Evolutionary conservation across 2,329 filamentous ascomycete species (phyloP).

Genomic region (Fusarium sp.): DNA sequence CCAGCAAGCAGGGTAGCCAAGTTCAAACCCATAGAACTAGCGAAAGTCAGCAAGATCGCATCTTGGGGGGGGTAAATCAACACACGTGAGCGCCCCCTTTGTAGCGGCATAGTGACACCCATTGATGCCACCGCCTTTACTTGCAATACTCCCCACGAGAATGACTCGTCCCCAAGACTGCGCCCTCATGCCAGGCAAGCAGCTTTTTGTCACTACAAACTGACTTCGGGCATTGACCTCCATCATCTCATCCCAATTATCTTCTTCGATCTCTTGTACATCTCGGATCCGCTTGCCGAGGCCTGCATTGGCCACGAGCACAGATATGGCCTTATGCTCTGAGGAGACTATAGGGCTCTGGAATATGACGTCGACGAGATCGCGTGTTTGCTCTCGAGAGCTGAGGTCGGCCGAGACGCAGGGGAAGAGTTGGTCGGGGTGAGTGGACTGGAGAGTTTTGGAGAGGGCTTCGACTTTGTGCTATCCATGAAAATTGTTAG

Average conservation of each 20-base stretch:
- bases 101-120: conserved; percentile 53
- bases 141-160: conserved; percentile 51
- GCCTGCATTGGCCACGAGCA: conserved; percentile 51
- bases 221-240: conserved; percentile 51
- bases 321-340: conserved; percentile 42
- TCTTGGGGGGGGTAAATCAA: rapidly evolving
- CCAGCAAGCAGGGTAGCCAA: conserved; percentile 48
- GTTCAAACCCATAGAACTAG: conserved; percentile 52
- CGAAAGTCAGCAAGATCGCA: background rate
- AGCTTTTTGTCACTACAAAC: conserved; percentile 51
- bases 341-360: background rate
- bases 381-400: conserved; percentile 23
- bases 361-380: conserved; percentile 9
- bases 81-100: conserved; percentile 47
- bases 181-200: conserved; percentile 47
- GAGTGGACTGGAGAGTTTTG: background rate
- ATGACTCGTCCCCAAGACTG: conserved; percentile 51
- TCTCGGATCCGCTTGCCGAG: conserved; percentile 50
- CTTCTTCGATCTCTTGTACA: conserved; percentile 49
- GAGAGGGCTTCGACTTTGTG: conserved; percentile 26
- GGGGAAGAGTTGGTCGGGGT: conserved; percentile 17
- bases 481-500: background rate
- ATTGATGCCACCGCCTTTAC: conserved; percentile 50
- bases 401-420: conserved; percentile 26
- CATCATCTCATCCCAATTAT: conserved; percentile 53